These are phyloP conservation scores for Thalassiosira livingstoniorum DNA, from an alignment of 352 stramenopile genomes.

Conservation along the genomic window DNA sequence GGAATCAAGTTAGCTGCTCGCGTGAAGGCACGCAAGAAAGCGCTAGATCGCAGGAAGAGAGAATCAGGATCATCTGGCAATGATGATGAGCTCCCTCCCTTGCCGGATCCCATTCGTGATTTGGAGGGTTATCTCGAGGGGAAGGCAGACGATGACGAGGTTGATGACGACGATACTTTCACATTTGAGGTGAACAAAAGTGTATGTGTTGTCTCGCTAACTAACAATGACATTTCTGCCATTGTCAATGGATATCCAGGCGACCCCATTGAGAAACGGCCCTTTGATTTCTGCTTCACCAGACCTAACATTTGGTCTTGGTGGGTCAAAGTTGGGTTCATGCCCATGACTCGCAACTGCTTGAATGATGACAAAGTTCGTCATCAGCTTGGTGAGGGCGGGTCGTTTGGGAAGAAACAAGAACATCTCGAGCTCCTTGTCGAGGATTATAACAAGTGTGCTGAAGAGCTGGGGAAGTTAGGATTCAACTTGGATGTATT, in stretches of 20 bases:
- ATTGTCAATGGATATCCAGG: slow-evolving; percentile 23
- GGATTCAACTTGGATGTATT: slow-evolving; percentile 22
- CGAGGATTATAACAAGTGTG: slow-evolving; percentile 12
- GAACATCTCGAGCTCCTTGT: slow-evolving; percentile 4
- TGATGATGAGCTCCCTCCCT: not conserved
- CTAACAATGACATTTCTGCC: not conserved
- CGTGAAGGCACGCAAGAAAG: slow-evolving; percentile 1
- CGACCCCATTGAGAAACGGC: slow-evolving; percentile 22
- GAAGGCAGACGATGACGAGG: not conserved
- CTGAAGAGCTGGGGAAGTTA: not conserved
- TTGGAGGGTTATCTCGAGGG: not conserved
- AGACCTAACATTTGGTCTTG: slow-evolving; percentile 10
- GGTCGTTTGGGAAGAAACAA: not conserved
- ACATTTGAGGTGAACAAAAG: not conserved
- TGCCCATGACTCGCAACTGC: slow-evolving; percentile 19
- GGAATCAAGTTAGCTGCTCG: slow-evolving; percentile 10
- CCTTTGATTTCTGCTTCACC: slow-evolving; percentile 28
- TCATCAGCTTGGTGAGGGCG: slow-evolving; percentile 16
- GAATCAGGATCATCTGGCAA: not conserved
- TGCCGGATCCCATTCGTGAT: not conserved
- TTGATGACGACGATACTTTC: not conserved
- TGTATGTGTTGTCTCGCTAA: slow-evolving; percentile 21
- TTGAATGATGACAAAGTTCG: slow-evolving; percentile 8
- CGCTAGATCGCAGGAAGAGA: not conserved
- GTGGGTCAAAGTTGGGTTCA: slow-evolving; percentile 29